These are phyloP conservation scores for Dendrobium officinale DNA, from an alignment of 106 monocot genomes.

Conservation along the genomic window DNA sequence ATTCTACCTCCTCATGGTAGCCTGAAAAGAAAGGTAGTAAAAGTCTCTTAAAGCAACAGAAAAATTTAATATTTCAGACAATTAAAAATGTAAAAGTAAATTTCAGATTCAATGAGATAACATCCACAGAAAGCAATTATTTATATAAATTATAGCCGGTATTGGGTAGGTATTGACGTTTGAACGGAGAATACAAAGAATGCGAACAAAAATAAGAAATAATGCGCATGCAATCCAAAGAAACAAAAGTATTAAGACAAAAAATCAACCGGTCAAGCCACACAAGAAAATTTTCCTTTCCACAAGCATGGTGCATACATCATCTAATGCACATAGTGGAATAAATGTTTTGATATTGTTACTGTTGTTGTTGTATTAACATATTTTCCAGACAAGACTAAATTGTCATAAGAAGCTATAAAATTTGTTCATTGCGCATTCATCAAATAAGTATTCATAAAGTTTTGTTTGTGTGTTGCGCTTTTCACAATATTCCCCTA, in stretches of 20 bases:
- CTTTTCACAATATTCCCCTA: neutral
- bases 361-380: neutral
- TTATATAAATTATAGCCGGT: neutral
- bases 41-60: neutral
- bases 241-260: neutral
- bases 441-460: neutral
- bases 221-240: neutral
- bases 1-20: slow-evolving; percentile 2
- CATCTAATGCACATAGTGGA: neutral
- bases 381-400: neutral
- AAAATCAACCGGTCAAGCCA: neutral
- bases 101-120: neutral
- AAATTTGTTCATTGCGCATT: neutral
- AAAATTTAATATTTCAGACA: neutral
- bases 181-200: neutral
- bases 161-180: neutral
- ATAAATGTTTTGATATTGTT: neutral
- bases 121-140: slow-evolving; percentile 3
- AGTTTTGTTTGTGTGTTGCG: neutral
- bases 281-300: neutral
- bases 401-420: neutral
- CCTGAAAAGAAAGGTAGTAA: slow-evolving; percentile 4
- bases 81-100: neutral
- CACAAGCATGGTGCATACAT: neutral
- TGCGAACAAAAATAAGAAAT: neutral